Base-by-base conservation (phyloP, 2,329 filamentous ascomycete genomes). In the Calonectria crousiana region DNA sequence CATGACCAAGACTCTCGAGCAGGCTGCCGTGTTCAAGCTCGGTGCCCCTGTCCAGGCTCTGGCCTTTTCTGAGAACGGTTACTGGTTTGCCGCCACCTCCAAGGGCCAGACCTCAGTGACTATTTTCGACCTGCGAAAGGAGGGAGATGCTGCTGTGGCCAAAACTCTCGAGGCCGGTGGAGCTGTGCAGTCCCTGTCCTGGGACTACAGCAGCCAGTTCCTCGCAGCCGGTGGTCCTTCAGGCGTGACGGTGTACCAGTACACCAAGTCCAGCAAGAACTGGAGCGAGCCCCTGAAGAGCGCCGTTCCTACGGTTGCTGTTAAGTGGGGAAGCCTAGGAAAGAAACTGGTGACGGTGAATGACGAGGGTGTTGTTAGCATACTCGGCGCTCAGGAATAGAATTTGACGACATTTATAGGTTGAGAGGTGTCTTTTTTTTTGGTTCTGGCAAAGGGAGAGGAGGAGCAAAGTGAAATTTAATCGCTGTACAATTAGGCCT, bases 191-290 rank as follows among this genome's bases (percentile, higher is more conserved):
- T 92, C 90, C 51, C 89, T 98, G 76, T 89, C 90, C 64, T 99
- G 96, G 96, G 97, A 99, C 83, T 98, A 98, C 87, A 97, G 95
- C 9, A 96, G 96, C 53, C 96, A 98, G 85, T 99, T 94, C 87
- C 89, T 99, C 68, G 94, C 96, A 32, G 94, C 94, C 16, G 94
- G 92, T 5, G 96, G 96, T 9, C 90, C 93, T 5, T 92, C 93
- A 56, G 95, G 95, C 34, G 87, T 98, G 60, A 95, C 94, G 6
- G 95, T 99, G 51, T 95, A 97, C 84, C 94, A 98, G 81, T 99
- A 97, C 85, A 90, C 91, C 76, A 99, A 98, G 89, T 88, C 92
- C 67, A 90, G 92, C 75, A 99, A 98, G 90, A 89, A 90, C 72
- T 99, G 97, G 97, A 94, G 92, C 56, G 95, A 98, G 87, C 93